phyloP scores from a whole-genome alignment of 306 rosid species.

The Gynostemma pentaphyllum region DNA sequence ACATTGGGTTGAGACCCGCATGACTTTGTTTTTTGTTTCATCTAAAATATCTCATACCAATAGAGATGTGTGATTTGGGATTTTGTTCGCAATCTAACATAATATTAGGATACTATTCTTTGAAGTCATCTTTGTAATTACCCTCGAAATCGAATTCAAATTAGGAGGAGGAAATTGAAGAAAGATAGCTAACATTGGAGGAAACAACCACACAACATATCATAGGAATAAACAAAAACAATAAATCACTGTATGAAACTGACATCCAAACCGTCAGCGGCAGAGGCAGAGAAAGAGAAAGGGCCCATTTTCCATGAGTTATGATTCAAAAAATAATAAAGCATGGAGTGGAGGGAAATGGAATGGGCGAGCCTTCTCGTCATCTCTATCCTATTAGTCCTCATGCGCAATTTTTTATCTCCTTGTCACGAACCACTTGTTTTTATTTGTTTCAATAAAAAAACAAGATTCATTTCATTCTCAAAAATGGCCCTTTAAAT shows the following conservation, averaged over 20 bases:
- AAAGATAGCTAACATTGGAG: not conserved
- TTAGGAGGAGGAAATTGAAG: not conserved
- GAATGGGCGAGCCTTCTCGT: not conserved
- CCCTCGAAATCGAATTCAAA: not conserved
- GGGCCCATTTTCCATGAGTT: conserved; percentile 17
- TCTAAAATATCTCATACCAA: too few relatives aligned
- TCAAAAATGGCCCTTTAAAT: not conserved
- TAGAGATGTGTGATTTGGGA: too few relatives aligned
- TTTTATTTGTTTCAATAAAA: not conserved
- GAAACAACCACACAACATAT: not conserved
- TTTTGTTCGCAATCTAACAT: too few relatives aligned
- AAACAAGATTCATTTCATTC: not conserved
- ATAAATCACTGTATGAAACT: not conserved
- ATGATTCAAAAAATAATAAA: conserved; percentile 15
- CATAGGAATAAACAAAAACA: not conserved
- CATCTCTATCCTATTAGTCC: conserved; percentile 7
- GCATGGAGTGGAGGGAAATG: conserved; percentile 12
- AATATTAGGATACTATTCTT: too few relatives aligned
- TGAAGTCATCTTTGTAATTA: too few relatives aligned
- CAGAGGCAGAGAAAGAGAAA: conserved; percentile 10
- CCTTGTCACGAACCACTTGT: conserved; percentile 33
- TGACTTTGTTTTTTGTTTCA: too few relatives aligned
- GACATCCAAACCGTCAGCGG: conserved; percentile 1
- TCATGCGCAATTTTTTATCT: conserved; percentile 20
- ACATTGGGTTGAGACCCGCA: too few relatives aligned